These are phyloP conservation scores for Singerocomus rubriflavus DNA, from an alignment of 1,284 basidiomycete species.

Conservation along the genomic window DNA sequence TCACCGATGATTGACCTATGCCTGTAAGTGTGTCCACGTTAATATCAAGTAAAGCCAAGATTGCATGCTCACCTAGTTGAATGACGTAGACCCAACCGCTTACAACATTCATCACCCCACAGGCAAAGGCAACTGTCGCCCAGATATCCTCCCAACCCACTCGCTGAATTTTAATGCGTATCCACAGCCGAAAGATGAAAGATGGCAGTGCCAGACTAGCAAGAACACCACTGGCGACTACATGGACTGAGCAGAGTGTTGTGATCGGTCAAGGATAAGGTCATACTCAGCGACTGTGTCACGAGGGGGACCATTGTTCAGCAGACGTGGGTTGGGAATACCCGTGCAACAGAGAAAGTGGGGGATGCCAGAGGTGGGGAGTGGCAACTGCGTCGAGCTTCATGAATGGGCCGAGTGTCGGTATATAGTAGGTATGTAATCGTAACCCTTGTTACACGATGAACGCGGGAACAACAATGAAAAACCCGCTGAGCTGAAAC, in stretches of 20 bases:
- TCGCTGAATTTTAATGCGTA: conserved; percentile 16
- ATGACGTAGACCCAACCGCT: conserved; percentile 7
- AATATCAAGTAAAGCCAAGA: not conserved
- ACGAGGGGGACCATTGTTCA: conserved; percentile 6
- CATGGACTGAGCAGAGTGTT: not conserved
- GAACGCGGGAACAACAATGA: not conserved
- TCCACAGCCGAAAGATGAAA: conserved; percentile 21
- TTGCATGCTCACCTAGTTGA: not conserved
- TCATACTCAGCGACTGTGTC: conserved; percentile 3
- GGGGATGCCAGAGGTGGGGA: conserved; percentile 1
- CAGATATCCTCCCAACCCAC: conserved; percentile 25
- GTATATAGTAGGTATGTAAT: not conserved
- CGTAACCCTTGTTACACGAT: not conserved
- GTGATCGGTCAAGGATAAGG: not conserved
- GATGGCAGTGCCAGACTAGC: conserved; percentile 10
- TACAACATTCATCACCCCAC: not conserved
- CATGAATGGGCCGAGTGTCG: not conserved
- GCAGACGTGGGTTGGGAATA: not conserved
- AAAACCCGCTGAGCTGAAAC: not conserved
- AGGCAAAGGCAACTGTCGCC: conserved; percentile 15
- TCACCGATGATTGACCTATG: not conserved
- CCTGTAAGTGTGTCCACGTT: not conserved
- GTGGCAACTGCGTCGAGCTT: not conserved
- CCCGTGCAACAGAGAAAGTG: not conserved
- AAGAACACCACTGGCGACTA: conserved; percentile 10